phyloP scores from a whole-genome alignment of 352 stramenopile species.

The Phytophthora ramorum region DNA sequence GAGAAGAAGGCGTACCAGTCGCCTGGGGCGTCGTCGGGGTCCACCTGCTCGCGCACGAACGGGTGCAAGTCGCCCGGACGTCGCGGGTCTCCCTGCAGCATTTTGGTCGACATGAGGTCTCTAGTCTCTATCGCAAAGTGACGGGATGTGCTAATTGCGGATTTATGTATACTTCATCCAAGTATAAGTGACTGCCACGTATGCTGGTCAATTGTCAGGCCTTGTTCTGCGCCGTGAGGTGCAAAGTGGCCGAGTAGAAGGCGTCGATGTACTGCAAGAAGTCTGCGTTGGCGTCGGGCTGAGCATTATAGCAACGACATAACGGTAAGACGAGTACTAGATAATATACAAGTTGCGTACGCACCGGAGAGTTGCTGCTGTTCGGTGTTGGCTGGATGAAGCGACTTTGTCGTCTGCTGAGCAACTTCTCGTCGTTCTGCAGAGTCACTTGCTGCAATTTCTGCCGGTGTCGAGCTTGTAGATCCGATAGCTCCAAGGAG shows the following conservation, averaged over 20 bases:
- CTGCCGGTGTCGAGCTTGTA: slow-evolving; percentile 57
- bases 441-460: slow-evolving; percentile 52
- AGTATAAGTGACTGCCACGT: slow-evolving; percentile 2
- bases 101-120: slow-evolving; percentile 32
- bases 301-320: slow-evolving; percentile 2
- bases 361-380: slow-evolving; percentile 4
- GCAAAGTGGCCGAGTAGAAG: slow-evolving; percentile 65
- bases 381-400: slow-evolving; percentile 1
- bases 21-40: slow-evolving; percentile 41
- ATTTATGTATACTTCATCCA: slow-evolving; percentile 21
- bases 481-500: slow-evolving; percentile 53
- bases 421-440: slow-evolving; percentile 56
- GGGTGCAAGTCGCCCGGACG: slow-evolving; percentile 71
- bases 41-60: slow-evolving; percentile 66
- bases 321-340: neutral
- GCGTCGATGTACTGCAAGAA: slow-evolving; percentile 76
- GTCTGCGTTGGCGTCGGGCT: slow-evolving; percentile 43
- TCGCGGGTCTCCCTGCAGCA: slow-evolving; percentile 59
- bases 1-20: slow-evolving; percentile 79
- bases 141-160: neutral
- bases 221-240: slow-evolving; percentile 41
- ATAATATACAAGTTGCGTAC: neutral
- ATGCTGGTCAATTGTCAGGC: slow-evolving; percentile 9
- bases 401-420: slow-evolving; percentile 37
- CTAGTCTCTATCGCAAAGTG: slow-evolving; percentile 21